phyloP scores from a whole-genome alignment of 768 basidiomycete species.

The Tricholoma flavovirens region DNA sequence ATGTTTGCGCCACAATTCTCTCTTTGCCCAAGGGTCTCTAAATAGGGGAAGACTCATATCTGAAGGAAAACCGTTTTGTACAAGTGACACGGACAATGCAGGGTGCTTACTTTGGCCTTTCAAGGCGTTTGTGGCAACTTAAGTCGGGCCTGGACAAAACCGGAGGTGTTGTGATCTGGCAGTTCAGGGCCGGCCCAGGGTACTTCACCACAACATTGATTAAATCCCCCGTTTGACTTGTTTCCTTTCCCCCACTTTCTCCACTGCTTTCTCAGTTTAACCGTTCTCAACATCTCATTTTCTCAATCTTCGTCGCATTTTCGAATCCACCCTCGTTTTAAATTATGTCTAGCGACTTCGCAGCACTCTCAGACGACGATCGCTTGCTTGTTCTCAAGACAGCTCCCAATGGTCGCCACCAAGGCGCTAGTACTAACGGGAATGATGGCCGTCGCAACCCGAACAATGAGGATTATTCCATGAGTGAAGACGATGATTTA shows the following conservation, averaged over 20 bases:
- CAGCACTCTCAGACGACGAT: conserved; percentile 59
- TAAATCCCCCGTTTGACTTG: conserved; percentile 24
- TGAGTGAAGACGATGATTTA: conserved; percentile 70
- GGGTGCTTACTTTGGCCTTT: conserved; percentile 10
- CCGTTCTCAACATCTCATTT: conserved; percentile 7
- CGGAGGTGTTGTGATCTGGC: conserved; percentile 26
- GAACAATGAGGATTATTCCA: conserved; percentile 35
- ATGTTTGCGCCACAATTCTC: conserved; percentile 88
- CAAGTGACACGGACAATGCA: conserved; percentile 5
- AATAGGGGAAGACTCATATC: conserved; percentile 68
- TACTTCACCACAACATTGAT: conserved; percentile 38
- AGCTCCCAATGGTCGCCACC: conserved; percentile 33
- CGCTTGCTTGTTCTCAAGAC: conserved; percentile 42
- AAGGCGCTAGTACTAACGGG: conserved; percentile 33
- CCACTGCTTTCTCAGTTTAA: conserved; percentile 14
- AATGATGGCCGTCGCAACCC: conserved; percentile 41
- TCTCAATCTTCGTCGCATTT: conserved; percentile 15
- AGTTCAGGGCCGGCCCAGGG: conserved; percentile 55
- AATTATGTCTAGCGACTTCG: conserved; percentile 40
- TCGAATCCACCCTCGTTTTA: conserved; percentile 19
- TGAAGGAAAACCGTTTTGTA: conserved; percentile 14
- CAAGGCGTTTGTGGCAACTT: conserved; percentile 2
- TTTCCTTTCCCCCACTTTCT: conserved; percentile 22
- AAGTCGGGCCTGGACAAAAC: background rate
- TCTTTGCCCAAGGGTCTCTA: conserved; percentile 92